Evolutionary conservation across 2,329 filamentous ascomycete species (phyloP).

Genomic region (Epichloe elymi): DNA sequence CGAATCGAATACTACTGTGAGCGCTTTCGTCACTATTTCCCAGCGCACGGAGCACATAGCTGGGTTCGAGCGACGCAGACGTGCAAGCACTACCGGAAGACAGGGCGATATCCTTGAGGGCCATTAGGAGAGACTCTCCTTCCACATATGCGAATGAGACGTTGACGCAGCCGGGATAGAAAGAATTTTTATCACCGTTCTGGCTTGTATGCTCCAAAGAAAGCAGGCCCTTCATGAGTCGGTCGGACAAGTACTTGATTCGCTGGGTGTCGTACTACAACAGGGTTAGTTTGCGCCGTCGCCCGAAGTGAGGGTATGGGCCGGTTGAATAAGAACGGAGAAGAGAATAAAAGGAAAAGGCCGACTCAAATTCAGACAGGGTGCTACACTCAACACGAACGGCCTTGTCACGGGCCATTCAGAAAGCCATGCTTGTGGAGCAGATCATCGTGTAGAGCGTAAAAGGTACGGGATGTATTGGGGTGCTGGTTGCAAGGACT

Average conservation of each 20-base stretch:
- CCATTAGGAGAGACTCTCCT: constrained; percentile 95
- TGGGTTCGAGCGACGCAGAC: constrained; percentile 89
- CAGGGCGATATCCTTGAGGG: constrained; percentile 91
- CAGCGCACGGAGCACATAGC: constrained; percentile 85
- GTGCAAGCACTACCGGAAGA: constrained; percentile 96
- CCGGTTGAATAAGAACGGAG: no score
- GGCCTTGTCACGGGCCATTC: constrained; percentile 54
- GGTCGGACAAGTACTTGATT: constrained; percentile 70
- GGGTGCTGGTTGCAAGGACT: constrained; percentile 23
- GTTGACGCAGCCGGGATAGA: constrained; percentile 96
- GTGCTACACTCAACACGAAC: constrained; percentile 51
- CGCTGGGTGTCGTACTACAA: constrained; percentile 83
- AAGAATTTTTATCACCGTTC: constrained; percentile 70
- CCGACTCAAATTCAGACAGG: constrained; percentile 41
- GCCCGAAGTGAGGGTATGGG: not conserved
- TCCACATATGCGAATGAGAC: constrained; percentile 98
- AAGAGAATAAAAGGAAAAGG: not conserved
- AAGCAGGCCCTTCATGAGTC: constrained; percentile 69
- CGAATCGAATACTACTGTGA: constrained; percentile 94
- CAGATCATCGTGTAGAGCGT: constrained; percentile 55
- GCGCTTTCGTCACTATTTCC: constrained; percentile 96
- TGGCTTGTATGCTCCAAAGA: constrained; percentile 83
- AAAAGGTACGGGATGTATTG: constrained; percentile 6
- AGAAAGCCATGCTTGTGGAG: constrained; percentile 85
- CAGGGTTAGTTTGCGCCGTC: constrained; percentile 11